Evolutionary conservation across 179 eudicot genomes (phyloP), one percentile per base, ranked within the genome.

Genomic region (Patellifolia procumbens): DNA sequence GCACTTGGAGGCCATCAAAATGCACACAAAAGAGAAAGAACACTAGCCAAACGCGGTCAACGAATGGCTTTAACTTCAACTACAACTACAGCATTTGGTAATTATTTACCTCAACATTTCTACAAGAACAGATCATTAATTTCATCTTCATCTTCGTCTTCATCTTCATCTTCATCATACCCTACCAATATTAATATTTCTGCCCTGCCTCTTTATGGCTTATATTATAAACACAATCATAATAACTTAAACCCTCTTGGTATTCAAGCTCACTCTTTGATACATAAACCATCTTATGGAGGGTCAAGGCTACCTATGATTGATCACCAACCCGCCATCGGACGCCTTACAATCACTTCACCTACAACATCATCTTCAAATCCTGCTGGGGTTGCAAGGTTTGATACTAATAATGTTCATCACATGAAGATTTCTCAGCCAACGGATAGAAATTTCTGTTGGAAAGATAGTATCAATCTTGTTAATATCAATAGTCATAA

Each of bases 1-100:
- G 84, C 84, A 8, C 74, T 81, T 59, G 84, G 84, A 73, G 84
- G 84, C 0, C 84, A 81, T 22, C 84, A 81, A 77, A 81, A 81
- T 73, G 84, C 84, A 43, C 84, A 81, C 35, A 81, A 81, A 61
- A 64, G 84, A 60, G 84, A 81, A 49, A 77, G 84, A 73, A 77
- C 78, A 4, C 78, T 81, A 37, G 84, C 78, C 6, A 81, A 81
- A 81, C 84, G 81, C 32, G 78, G 81, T 35, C 77, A 70, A 22
- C 35, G 72, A 63, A 56, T 76, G 16, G 32, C 67, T 56, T 76
- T 69, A 10, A 5, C 43, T 39, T 39, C 43, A 0, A 5, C 43
- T 5, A 39, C 43, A 7, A 39, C 8, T 39, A 17, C 78, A 51
- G 0, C 75, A 12, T 77, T 60, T 61, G 74, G 74, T 39, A 59